phyloP scores from a whole-genome alignment of 441 rosid species.

The Gossypium gossypioides region DNA sequence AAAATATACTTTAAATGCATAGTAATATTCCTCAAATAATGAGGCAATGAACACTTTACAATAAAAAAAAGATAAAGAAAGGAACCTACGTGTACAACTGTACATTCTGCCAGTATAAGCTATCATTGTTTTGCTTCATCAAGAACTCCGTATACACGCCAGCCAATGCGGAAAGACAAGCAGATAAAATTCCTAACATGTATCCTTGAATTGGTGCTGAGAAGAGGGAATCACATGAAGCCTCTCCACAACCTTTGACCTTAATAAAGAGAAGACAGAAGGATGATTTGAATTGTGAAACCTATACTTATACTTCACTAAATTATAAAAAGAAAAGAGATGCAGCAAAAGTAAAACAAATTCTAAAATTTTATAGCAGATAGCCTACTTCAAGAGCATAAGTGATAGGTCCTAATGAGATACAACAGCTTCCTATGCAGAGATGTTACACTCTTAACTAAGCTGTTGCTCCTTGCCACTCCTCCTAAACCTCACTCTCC shows the following conservation, averaged over 20 bases:
- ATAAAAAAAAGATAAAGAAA: not conserved
- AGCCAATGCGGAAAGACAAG: constrained; percentile 20
- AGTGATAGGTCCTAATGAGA: not conserved
- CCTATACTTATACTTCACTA: not conserved
- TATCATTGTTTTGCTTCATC: constrained; percentile 18
- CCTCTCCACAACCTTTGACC: constrained; percentile 19
- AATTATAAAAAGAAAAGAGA: not conserved
- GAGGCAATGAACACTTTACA: not conserved
- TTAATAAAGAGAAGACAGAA: not conserved
- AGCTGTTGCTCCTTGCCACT: not conserved
- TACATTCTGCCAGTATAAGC: constrained; percentile 20
- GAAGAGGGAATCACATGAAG: constrained; percentile 17
- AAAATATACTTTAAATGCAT: not conserved
- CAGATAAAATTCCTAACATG: constrained; percentile 17
- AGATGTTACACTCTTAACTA: not conserved
- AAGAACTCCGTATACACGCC: constrained; percentile 18
- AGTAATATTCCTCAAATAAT: not conserved
- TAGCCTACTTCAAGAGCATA: not conserved
- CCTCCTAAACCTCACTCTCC: not conserved
- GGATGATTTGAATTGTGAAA: not conserved
- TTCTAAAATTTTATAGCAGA: not conserved
- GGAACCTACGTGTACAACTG: constrained; percentile 18
- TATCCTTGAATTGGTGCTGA: constrained; percentile 18
- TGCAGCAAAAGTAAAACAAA: not conserved
- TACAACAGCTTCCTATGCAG: not conserved